Base-by-base conservation (phyloP, 176 grass and related monocot species). In the Stipa capillata region DNA sequence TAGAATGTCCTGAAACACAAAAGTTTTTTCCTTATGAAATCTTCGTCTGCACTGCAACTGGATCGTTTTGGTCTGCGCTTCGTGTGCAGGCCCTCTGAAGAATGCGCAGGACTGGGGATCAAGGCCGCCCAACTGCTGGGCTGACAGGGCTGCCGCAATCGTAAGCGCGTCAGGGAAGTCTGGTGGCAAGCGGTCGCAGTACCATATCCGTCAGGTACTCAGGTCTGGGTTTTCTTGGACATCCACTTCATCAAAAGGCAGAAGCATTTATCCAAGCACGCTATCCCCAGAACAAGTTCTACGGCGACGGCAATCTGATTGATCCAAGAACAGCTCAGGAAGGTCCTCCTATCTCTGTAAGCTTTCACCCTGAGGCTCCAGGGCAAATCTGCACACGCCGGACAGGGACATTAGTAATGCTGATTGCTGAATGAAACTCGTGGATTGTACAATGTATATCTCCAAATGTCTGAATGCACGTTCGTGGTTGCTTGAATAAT, bases 21-120 rank as follows among this genome's bases (percentile, higher is more conserved):
- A n/a, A n/a, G n/a, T n/a, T n/a, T n/a, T n/a, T n/a, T n/a, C n/a
- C n/a, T n/a, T n/a, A n/a, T n/a, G n/a, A n/a, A n/a, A n/a, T n/a
- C n/a, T n/a, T n/a, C n/a, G n/a, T n/a, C n/a, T n/a, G n/a, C n/a
- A n/a, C n/a, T n/a, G n/a, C n/a, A n/a, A n/a, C n/a, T n/a, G n/a
- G n/a, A n/a, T n/a, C n/a, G n/a, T n/a, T n/a, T n/a, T n/a, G n/a
- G n/a, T n/a, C n/a, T n/a, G n/a, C n/a, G n/a, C n/a, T n/a, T n/a
- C n/a, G n/a, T n/a, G n/a, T n/a, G 25, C 37, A 97, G 88, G 84
- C 40, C 86, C 91, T 61, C 41, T 97, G 58, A 95, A 98, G 74
- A 98, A 98, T 56, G 90, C 96, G 51, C 63, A 94, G 14, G 96
- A 95, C 77, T 95, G 92, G 92, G 96, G 68, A 1, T 98, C 96